A percentile compares a stretch with the other conserved stretches of the same genome.
phyloP scores from a whole-genome alignment of 1,284 basidiomycete genomes.

The Ceratobasidium sp. region DNA sequence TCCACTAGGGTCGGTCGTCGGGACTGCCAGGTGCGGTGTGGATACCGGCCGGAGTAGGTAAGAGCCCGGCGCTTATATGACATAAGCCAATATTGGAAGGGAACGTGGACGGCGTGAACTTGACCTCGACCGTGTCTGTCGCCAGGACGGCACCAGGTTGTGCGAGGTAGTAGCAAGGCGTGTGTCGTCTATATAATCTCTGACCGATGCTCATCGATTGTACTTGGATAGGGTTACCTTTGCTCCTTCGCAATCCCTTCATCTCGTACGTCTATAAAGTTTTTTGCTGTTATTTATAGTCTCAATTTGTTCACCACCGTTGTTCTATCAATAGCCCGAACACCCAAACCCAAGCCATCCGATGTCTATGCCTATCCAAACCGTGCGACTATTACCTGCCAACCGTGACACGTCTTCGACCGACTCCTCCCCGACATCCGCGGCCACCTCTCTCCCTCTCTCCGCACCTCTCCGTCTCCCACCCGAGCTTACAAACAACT shows the following conservation, averaged over 20 bases:
- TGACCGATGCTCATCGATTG: background rate
- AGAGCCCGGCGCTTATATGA: slow-evolving; percentile 1
- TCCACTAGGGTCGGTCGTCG: no score
- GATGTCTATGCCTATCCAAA: slow-evolving; percentile 15
- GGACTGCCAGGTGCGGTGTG: no score
- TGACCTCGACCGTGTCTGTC: slow-evolving; percentile 19
- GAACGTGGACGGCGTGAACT: slow-evolving; percentile 20
- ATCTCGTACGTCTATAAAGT: background rate
- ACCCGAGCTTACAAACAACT: slow-evolving; percentile 34
- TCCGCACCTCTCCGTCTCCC: slow-evolving; percentile 36
- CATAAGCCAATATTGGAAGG: background rate
- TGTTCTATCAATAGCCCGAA: background rate
- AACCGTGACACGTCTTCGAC: slow-evolving; percentile 21
- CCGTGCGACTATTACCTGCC: slow-evolving; percentile 1
- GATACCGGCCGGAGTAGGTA: background rate
- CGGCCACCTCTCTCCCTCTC: slow-evolving; percentile 25
- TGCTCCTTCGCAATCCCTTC: slow-evolving; percentile 4
- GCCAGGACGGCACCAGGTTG: background rate
- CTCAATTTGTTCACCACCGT: background rate
- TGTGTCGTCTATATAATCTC: background rate
- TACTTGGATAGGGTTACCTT: background rate
- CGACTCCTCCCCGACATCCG: slow-evolving; percentile 31
- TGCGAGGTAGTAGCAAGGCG: slow-evolving; percentile 13
- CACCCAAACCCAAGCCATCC: background rate
- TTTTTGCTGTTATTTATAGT: background rate